These are phyloP conservation scores for Mycena citricolor DNA, from an alignment of 1,284 basidiomycete species.

Conservation along the genomic window DNA sequence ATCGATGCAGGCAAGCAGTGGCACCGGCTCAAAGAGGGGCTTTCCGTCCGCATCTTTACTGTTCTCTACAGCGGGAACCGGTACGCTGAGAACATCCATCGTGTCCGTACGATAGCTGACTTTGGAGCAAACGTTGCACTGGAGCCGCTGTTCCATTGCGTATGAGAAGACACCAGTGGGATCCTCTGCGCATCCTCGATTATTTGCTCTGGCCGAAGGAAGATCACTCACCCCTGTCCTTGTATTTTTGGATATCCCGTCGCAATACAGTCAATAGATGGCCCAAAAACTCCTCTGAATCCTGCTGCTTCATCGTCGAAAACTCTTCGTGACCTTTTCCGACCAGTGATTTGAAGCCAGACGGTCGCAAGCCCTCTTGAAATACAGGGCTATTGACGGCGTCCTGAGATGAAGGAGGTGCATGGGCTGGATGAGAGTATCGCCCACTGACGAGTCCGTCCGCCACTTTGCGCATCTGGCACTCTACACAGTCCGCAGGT, in stretches of 20 bases:
- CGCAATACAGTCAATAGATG: conserved; percentile 76
- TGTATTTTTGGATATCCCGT: conserved; percentile 58
- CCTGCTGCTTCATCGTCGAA: conserved; percentile 95
- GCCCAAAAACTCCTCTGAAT: conserved; percentile 93
- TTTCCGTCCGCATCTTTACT: conserved; percentile 62
- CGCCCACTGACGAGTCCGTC: conserved; percentile 93
- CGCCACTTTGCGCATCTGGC: conserved; percentile 91
- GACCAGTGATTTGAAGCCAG: conserved; percentile 85
- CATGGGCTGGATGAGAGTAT: conserved; percentile 68
- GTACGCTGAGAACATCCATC: conserved; percentile 77
- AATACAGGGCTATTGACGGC: conserved; percentile 59
- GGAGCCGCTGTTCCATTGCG: conserved; percentile 81
- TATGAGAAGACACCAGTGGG: conserved; percentile 82
- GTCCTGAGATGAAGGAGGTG: conserved; percentile 16
- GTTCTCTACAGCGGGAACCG: conserved; percentile 67
- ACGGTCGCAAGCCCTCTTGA: conserved; percentile 85
- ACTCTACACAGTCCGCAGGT: conserved; percentile 88
- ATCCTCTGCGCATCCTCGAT: conserved; percentile 39
- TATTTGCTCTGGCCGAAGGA: background rate
- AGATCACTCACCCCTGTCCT: conserved; percentile 29
- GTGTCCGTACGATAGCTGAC: conserved; percentile 88
- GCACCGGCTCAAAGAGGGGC: conserved; percentile 67
- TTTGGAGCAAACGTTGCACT: conserved; percentile 81
- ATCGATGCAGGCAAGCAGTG: conserved; percentile 70
- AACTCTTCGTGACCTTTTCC: conserved; percentile 96